Percentiles rank a stretch among this genome's conserved stretches.
These are phyloP conservation scores for Madurella fahalii DNA, from an alignment of 2,329 filamentous ascomycete genomes.

Conservation along the genomic window DNA sequence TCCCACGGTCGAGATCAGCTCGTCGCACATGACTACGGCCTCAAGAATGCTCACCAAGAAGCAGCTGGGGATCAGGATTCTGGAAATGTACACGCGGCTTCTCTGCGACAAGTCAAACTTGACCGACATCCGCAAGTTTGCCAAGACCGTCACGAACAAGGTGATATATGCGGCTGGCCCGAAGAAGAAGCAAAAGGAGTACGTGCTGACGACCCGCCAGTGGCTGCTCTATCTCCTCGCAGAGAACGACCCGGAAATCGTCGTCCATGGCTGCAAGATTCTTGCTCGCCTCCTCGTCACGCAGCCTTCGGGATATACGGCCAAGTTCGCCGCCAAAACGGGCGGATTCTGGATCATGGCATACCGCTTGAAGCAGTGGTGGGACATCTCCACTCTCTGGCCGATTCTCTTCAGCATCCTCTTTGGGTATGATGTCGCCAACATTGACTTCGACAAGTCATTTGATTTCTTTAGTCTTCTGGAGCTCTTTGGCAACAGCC, in stretches of 20 bases:
- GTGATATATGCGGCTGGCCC: constrained; percentile 43
- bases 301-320: constrained; percentile 75
- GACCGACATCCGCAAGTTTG: constrained; percentile 76
- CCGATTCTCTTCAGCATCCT: constrained; percentile 82
- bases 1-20: constrained; percentile 35
- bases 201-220: constrained; percentile 43
- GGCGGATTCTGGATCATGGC: constrained; percentile 87
- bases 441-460: constrained; percentile 66
- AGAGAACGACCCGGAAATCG: constrained; percentile 78
- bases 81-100: constrained; percentile 73
- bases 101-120: constrained; percentile 70
- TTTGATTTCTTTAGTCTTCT: constrained; percentile 73
- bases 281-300: constrained; percentile 77
- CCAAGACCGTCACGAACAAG: constrained; percentile 92
- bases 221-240: constrained; percentile 90
- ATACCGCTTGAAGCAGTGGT: constrained; percentile 77
- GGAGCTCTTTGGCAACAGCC: constrained; percentile 65
- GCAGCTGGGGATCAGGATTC: constrained; percentile 68
- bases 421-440: constrained; percentile 76
- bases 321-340: constrained; percentile 78
- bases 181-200: constrained; percentile 19
- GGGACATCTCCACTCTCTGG: constrained; percentile 83
- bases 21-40: constrained; percentile 24
- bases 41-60: constrained; percentile 54
- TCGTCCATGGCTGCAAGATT: constrained; percentile 77